Conservation (phyloP, 1,284 basidiomycete species). For the Irpex lacteus region DNA sequence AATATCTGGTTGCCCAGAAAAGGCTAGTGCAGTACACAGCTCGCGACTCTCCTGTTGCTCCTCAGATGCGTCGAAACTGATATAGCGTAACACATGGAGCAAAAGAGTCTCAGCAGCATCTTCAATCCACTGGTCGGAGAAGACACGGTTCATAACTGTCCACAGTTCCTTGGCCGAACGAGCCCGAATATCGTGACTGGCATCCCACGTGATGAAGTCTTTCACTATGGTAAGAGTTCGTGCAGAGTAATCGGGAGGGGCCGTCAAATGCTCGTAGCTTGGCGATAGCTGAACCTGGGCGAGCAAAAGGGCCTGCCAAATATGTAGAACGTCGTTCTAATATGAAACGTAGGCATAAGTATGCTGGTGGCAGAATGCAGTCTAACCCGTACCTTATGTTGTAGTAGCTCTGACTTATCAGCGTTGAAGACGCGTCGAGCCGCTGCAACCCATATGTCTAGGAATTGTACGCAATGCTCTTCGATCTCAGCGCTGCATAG, state of each 20-base stretch:
- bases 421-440: neutral
- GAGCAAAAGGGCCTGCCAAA: conserved; percentile 56
- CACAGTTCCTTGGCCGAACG: neutral
- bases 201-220: conserved; percentile 21
- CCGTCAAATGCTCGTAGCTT: conserved; percentile 32
- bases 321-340: conserved; percentile 37
- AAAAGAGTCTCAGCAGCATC: neutral
- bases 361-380: neutral
- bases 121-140: neutral
- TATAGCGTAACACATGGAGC: neutral
- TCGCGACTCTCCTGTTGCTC: neutral
- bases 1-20: neutral
- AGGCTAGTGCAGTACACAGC: neutral
- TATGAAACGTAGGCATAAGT: neutral
- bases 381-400: neutral
- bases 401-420: conserved; percentile 2
- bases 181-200: neutral
- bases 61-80: neutral
- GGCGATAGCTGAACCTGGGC: conserved; percentile 42
- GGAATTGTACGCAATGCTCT: conserved; percentile 40
- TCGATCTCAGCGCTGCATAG: conserved; percentile 45
- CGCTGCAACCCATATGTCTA: conserved; percentile 34
- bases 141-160: conserved; percentile 1
- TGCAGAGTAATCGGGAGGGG: conserved; percentile 30
- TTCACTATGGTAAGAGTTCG: conserved; percentile 20